Evolutionary conservation across 2,329 filamentous ascomycete species (phyloP), one percentile per base, ranked within the genome.

Genomic region (Fusarium sp.): DNA sequence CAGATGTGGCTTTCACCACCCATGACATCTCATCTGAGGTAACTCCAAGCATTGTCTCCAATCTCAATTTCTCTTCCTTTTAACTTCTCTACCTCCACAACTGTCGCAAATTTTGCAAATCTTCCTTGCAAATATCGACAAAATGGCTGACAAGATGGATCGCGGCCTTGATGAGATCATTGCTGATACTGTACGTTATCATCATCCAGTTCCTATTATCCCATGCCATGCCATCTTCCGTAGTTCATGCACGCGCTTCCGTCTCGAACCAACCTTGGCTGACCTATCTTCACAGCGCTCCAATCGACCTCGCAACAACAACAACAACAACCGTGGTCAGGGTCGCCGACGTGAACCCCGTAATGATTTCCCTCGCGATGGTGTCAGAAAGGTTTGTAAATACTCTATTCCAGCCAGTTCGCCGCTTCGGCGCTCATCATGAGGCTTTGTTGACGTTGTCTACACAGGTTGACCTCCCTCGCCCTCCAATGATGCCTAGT

Each of bases 361-460:
- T 56, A 77, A 77, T 40, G 79, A 83, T 37, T 90, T 86, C 74
- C 91, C 92, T 76, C 90, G 92, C 82, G 92, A 96, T 82, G 92
- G 92, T 81, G 87, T 95, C 79, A 94, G 90, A 94, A 96, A 96
- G 93, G 93, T 95, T 79, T 45, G 76, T 61, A 39, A 19, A 46
- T 49, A 47, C 48, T 50, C n/a, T 19, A 43, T 26, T 37, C 35
- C 28, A 37, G 26, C 35, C 35, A 8, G 44, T 56, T 43, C 22
- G 28, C n/a, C 40, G 45, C 19, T n/a, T 37, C 43, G 28, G 47
- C 30, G 44, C 26, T 54, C 32, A 54, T 41, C 15, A 24, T 37
- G 48, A 48, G 65, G 52, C 62, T 62, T 55, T 65, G 45, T 68
- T 75, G 52, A 75, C 66, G 33, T 50, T 43, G 17, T 22, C 39